Percentiles rank a stretch among this genome's conserved stretches.
phyloP scores from a whole-genome alignment of 2,329 filamentous ascomycete genomes.

The Sphaerulina populicola region DNA sequence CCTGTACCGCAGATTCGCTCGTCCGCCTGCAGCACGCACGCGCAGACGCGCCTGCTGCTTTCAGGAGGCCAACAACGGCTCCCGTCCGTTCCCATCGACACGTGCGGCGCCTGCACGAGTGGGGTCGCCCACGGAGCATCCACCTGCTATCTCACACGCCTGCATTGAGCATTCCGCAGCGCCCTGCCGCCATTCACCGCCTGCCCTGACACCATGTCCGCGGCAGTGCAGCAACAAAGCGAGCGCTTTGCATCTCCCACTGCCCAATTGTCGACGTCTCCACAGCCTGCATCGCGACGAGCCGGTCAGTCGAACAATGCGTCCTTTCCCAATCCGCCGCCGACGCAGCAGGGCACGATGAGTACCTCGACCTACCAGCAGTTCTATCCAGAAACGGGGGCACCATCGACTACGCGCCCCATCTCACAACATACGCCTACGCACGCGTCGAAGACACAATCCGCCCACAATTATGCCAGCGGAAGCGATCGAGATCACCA shows the following conservation, averaged over 20 bases:
- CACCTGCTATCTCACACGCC: neutral
- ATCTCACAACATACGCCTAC: slow-evolving; percentile 21
- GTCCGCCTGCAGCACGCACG: neutral
- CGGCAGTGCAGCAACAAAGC: slow-evolving; percentile 18
- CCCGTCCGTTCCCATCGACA: neutral
- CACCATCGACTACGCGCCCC: slow-evolving; percentile 22
- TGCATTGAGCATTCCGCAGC: neutral
- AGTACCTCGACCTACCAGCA: slow-evolving; percentile 73
- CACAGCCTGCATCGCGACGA: slow-evolving; percentile 16
- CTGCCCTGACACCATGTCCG: slow-evolving; percentile 17
- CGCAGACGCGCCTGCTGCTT: neutral
- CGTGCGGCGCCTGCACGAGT: slow-evolving; percentile 1
- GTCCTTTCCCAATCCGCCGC: slow-evolving; percentile 35
- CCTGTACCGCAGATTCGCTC: neutral
- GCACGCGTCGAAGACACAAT: slow-evolving; percentile 27
- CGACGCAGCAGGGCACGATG: slow-evolving; percentile 42
- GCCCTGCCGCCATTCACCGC: slow-evolving; percentile 1
- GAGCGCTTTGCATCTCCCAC: slow-evolving; percentile 13
- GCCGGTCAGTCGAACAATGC: slow-evolving; percentile 30
- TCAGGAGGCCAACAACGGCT: neutral
- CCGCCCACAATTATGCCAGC: slow-evolving; percentile 33
- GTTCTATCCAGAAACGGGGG: slow-evolving; percentile 35
- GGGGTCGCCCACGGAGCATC: neutral
- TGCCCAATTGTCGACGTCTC: slow-evolving; percentile 14
- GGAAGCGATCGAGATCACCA: slow-evolving; percentile 25